phyloP scores from a whole-genome alignment of 768 basidiomycete genomes.

The Serendipita indica region DNA sequence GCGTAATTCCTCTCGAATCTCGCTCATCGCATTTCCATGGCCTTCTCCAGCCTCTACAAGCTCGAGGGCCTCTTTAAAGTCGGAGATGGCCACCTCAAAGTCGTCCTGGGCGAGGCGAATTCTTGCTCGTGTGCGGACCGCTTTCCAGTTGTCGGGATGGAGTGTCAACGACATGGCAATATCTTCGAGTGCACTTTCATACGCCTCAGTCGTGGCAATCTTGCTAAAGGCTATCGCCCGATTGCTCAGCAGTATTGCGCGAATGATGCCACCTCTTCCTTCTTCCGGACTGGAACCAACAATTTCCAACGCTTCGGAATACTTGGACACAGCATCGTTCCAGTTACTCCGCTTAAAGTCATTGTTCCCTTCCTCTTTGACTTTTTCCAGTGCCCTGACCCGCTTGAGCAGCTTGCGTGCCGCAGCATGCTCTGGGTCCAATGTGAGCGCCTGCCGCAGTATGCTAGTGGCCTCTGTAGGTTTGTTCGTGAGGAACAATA shows the following conservation, averaged over 20 bases:
- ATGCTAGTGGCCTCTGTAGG: constrained; percentile 38
- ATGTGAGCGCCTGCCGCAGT: constrained; percentile 53
- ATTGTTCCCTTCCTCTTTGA: constrained; percentile 74
- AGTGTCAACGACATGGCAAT: constrained; percentile 52
- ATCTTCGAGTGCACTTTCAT: constrained; percentile 57
- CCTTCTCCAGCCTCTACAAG: constrained; percentile 48
- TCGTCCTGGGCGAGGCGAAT: constrained; percentile 61
- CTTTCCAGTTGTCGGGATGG: constrained; percentile 60
- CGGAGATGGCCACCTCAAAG: constrained; percentile 52
- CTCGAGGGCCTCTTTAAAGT: constrained; percentile 70
- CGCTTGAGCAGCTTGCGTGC: constrained; percentile 61
- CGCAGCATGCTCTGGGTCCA: constrained; percentile 61
- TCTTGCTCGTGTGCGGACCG: constrained; percentile 71
- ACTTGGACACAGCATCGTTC: constrained; percentile 50
- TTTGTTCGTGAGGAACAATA: constrained; percentile 60
- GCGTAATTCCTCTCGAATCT: constrained; percentile 51
- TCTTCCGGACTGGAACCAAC: constrained; percentile 57
- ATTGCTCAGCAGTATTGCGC: constrained; percentile 67
- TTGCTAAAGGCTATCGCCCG: constrained; percentile 71
- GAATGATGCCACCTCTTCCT: constrained; percentile 64
- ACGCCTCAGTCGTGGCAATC: constrained; percentile 33
- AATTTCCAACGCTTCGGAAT: constrained; percentile 51
- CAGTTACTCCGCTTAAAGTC: constrained; percentile 51
- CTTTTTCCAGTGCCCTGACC: constrained; percentile 64
- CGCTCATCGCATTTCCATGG: constrained; percentile 36